Percentiles rank a stretch among this genome's conserved stretches.
Evolutionary conservation across 2,329 filamentous ascomycete genomes (phyloP).

Genomic region (Aspergillus intermedius): DNA sequence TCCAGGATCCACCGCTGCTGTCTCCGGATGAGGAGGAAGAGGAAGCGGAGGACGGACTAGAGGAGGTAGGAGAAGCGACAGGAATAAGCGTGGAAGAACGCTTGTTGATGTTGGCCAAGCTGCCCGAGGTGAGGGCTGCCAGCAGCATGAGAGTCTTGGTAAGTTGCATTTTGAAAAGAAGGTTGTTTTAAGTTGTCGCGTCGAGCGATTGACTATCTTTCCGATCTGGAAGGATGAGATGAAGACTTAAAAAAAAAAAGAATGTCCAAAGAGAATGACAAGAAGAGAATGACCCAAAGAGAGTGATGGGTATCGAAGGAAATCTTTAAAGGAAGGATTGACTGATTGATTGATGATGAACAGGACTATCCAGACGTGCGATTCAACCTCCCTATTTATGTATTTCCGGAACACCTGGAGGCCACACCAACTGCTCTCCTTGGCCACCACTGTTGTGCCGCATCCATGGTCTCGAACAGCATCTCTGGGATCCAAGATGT

Average conservation of each 20-base stretch:
- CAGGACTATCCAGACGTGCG: background rate
- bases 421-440: background rate
- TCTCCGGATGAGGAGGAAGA: slow-evolving; percentile 5
- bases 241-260: background rate
- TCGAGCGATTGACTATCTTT: background rate
- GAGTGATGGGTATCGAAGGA: background rate
- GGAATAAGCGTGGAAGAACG: slow-evolving; percentile 11
- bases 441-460: background rate
- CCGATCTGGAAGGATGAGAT: background rate
- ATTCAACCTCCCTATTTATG: background rate
- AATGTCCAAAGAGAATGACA: background rate
- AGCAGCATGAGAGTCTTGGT: slow-evolving; percentile 25
- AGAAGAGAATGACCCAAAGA: background rate
- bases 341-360: background rate
- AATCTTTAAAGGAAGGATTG: background rate
- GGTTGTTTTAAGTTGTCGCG: background rate
- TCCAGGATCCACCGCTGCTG: slow-evolving; percentile 13
- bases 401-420: background rate
- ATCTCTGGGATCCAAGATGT: background rate
- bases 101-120: slow-evolving; percentile 15
- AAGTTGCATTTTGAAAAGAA: slow-evolving; percentile 20
- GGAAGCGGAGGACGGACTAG: slow-evolving; percentile 2
- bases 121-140: slow-evolving; percentile 22
- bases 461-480: background rate
- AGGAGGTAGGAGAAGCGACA: slow-evolving; percentile 4